Conservation (phyloP, 208 protist genomes). For the Phytomonas sp. region DNA sequence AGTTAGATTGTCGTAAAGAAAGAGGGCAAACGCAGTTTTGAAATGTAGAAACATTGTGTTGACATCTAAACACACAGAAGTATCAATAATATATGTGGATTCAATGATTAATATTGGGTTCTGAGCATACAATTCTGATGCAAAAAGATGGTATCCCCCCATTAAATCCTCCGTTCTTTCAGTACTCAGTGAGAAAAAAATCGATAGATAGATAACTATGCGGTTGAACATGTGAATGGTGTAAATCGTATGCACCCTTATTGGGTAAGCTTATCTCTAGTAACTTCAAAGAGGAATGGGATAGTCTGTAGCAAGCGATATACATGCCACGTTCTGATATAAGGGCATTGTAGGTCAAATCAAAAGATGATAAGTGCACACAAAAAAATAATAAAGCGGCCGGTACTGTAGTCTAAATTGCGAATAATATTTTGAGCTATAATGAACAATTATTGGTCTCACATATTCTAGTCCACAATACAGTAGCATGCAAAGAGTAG, state of each 20-base stretch:
- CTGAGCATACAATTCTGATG: background rate
- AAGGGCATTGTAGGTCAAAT: background rate
- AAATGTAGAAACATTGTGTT: background rate
- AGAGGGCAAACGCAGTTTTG: background rate
- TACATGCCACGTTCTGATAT: background rate
- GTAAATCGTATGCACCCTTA: background rate
- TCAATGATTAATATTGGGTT: background rate
- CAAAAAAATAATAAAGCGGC: background rate
- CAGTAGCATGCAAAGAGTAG: background rate
- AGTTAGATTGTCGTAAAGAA: background rate
- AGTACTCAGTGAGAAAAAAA: background rate
- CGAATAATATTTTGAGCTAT: background rate
- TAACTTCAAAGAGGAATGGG: background rate
- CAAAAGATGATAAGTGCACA: background rate
- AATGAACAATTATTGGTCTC: background rate
- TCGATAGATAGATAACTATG: background rate
- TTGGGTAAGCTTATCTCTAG: background rate
- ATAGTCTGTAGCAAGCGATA: background rate
- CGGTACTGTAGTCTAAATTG: background rate
- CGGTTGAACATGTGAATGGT: background rate
- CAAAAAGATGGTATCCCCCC: background rate
- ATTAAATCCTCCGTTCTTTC: background rate
- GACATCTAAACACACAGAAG: background rate
- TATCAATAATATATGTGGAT: background rate
- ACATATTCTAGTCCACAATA: background rate